Evolutionary conservation across 768 basidiomycete species (phyloP).

Genomic region (Atractiella rhizophila): DNA sequence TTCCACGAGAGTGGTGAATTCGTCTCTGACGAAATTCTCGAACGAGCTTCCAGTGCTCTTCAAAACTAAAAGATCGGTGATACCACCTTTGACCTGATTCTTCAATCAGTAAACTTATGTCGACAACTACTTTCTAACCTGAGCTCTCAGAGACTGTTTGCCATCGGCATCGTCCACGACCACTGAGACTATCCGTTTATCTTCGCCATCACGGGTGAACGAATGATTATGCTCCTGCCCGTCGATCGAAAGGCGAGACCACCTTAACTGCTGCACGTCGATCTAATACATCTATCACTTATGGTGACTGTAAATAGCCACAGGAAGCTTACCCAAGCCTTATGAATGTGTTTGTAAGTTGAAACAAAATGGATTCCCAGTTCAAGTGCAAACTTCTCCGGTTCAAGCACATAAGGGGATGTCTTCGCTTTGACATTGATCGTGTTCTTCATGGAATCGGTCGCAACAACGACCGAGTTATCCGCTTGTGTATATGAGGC

Average conservation of each 20-base stretch:
- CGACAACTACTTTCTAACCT: constrained; percentile 23
- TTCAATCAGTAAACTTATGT: background rate
- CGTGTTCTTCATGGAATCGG: constrained; percentile 42
- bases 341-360: constrained; percentile 29
- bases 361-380: constrained; percentile 57
- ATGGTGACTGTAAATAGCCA: too few species aligned
- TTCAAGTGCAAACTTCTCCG: constrained; percentile 69
- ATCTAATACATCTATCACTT: too few species aligned
- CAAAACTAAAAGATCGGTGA: constrained; percentile 30
- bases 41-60: constrained; percentile 77
- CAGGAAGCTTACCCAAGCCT: too few species aligned
- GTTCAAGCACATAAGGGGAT: constrained; percentile 58
- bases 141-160: constrained; percentile 37
- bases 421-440: constrained; percentile 35
- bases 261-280: constrained; percentile 31
- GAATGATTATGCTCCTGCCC: constrained; percentile 43
- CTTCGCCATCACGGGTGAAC: constrained; percentile 71
- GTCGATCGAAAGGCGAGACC: constrained; percentile 33
- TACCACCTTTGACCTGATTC: background rate
- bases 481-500: constrained; percentile 51
- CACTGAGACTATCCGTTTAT: constrained; percentile 37
- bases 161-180: constrained; percentile 34
- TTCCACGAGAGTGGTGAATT: constrained; percentile 30
- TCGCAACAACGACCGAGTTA: constrained; percentile 67
- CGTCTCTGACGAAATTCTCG: constrained; percentile 51